These are phyloP conservation scores for Nigrospora sphaerica DNA, from an alignment of 2,329 filamentous ascomycete species.

Conservation along the genomic window DNA sequence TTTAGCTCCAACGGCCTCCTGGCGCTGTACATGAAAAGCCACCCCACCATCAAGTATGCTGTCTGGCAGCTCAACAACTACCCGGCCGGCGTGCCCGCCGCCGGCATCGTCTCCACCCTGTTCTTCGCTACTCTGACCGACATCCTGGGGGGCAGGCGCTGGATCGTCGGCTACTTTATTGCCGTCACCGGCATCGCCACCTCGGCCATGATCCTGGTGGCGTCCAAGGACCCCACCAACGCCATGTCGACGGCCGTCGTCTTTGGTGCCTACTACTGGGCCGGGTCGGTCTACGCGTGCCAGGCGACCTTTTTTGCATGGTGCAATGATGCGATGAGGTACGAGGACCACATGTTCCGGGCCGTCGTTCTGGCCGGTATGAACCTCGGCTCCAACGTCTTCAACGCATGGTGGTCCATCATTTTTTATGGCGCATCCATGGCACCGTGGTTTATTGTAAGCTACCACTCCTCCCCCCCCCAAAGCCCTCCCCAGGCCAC, in stretches of 20 bases:
- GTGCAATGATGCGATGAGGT: slow-evolving; percentile 64
- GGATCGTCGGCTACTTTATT: slow-evolving; percentile 61
- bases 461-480: slow-evolving; percentile 12
- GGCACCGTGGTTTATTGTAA: slow-evolving; percentile 58
- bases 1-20: slow-evolving; percentile 59
- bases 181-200: slow-evolving; percentile 57
- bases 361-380: slow-evolving; percentile 65
- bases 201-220: slow-evolving; percentile 53
- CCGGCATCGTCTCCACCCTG: slow-evolving; percentile 53
- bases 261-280: slow-evolving; percentile 64
- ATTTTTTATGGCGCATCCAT: slow-evolving; percentile 62
- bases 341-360: slow-evolving; percentile 55
- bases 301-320: slow-evolving; percentile 71
- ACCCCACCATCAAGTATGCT: slow-evolving; percentile 34
- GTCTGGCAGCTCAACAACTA: slow-evolving; percentile 49
- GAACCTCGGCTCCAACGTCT: slow-evolving; percentile 61
- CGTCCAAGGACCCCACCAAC: slow-evolving; percentile 31
- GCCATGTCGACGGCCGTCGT: slow-evolving; percentile 39
- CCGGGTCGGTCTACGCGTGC: slow-evolving; percentile 63
- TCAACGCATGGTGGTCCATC: slow-evolving; percentile 70
- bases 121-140: slow-evolving; percentile 67
- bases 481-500: slow-evolving; percentile 1
- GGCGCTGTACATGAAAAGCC: slow-evolving; percentile 40
- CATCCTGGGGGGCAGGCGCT: slow-evolving; percentile 54
- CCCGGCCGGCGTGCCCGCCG: slow-evolving; percentile 47